phyloP scores from a whole-genome alignment of 202 grass and related monocot genomes.

The Setaria italica region DNA sequence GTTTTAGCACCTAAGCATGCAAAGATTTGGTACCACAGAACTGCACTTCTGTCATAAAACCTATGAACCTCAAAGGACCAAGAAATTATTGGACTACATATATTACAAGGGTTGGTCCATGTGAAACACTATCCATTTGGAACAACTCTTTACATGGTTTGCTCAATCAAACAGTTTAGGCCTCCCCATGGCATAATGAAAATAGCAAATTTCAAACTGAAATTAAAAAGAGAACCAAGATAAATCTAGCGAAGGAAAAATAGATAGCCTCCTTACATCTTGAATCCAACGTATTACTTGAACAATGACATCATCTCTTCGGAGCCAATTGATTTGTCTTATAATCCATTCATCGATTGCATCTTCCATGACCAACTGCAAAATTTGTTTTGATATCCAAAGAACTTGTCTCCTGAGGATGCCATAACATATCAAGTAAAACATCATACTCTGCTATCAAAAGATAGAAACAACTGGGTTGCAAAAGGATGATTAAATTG shows the following conservation, averaged over 20 bases:
- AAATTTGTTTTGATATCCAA: conserved; percentile 99
- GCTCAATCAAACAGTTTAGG: too few species aligned
- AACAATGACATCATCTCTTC: conserved; percentile 79
- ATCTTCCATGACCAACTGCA: conserved; percentile 99
- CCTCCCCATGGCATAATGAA: neutral
- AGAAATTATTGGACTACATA: neutral
- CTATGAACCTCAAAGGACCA: neutral
- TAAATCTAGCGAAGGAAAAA: conserved; percentile 5
- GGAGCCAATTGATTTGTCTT: conserved; percentile 89
- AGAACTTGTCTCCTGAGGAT: conserved; percentile 84
- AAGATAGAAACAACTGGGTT: conserved; percentile 10
- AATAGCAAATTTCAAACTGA: conserved; percentile 23
- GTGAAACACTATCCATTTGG: too few species aligned
- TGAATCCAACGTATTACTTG: conserved; percentile 89
- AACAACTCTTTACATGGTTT: too few species aligned
- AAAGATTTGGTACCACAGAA: too few species aligned
- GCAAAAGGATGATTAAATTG: neutral
- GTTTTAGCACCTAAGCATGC: too few species aligned
- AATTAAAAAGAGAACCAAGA: conserved; percentile 8
- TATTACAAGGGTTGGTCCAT: neutral
- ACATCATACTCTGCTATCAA: conserved; percentile 32
- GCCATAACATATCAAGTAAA: conserved; percentile 19
- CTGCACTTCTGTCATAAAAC: neutral
- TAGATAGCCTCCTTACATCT: conserved; percentile 65
- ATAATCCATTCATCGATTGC: conserved; percentile 99